These are phyloP conservation scores for Prunella vulgaris DNA, from an alignment of 257 asterid genomes.

Conservation along the genomic window DNA sequence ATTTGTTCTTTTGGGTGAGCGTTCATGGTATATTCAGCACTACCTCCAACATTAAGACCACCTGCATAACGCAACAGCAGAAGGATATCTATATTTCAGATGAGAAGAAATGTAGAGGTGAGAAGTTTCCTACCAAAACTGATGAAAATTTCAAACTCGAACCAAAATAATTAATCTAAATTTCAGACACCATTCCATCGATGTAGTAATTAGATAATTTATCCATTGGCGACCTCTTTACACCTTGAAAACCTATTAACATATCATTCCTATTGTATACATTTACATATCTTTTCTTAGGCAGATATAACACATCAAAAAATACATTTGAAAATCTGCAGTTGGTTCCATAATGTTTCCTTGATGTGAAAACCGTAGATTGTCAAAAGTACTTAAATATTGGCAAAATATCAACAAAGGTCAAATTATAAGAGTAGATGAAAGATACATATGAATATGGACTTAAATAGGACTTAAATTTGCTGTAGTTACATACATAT, in stretches of 20 bases:
- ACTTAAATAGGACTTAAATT: too few species aligned
- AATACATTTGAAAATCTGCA: background rate
- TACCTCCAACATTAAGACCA: slow-evolving; percentile 48
- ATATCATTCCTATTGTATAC: background rate
- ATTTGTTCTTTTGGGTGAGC: slow-evolving; percentile 73
- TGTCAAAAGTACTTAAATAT: background rate
- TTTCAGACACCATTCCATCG: background rate
- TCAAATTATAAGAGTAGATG: background rate
- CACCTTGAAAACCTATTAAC: background rate
- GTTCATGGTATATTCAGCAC: slow-evolving; percentile 53
- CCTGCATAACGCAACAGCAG: slow-evolving; percentile 24
- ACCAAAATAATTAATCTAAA: slow-evolving; percentile 9
- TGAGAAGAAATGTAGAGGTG: background rate
- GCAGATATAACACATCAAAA: slow-evolving; percentile 2
- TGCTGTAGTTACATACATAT: background rate
- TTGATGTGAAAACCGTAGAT: background rate
- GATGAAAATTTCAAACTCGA: background rate
- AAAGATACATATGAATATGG: too few species aligned
- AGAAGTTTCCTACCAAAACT: background rate
- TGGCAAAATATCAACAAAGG: background rate
- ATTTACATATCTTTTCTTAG: background rate
- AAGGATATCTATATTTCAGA: slow-evolving; percentile 9
- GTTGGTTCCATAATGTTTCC: background rate
- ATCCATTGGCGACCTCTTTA: background rate
- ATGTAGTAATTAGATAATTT: background rate